Evolutionary conservation across 805 yeast genomes (phyloP).

Genomic region (Tetrapisispora pingtungensis): DNA sequence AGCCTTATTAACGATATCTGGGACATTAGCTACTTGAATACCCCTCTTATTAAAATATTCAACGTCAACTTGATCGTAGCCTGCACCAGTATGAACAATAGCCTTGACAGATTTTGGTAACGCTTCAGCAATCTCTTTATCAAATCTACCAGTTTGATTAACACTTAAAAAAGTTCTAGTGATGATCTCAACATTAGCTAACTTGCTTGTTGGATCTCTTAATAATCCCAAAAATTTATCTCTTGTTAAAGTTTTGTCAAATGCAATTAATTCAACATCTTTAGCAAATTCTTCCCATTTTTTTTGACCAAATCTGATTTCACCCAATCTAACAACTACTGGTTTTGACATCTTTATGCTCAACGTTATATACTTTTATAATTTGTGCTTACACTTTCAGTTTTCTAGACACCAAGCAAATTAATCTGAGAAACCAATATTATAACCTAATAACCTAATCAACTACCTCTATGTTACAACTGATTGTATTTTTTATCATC

Average conservation of each 20-base stretch:
- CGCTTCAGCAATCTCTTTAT: constrained; percentile 44
- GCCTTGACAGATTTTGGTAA: constrained; percentile 46
- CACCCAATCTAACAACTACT: constrained; percentile 57
- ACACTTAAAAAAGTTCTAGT: constrained; percentile 47
- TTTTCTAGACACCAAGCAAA: too few species aligned
- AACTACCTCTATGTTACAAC: too few species aligned
- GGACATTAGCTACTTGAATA: constrained; percentile 60
- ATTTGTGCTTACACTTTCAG: too few species aligned
- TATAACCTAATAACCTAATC: too few species aligned
- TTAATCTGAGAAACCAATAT: too few species aligned
- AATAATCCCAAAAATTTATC: constrained; percentile 25
- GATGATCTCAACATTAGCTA: constrained; percentile 29
- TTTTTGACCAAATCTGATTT: constrained; percentile 45
- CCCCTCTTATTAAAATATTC: constrained; percentile 39
- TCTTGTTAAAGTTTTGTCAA: constrained; percentile 33
- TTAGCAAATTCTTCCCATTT: constrained; percentile 53
- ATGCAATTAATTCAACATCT: constrained; percentile 39
- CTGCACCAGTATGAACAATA: constrained; percentile 62
- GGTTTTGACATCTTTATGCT: constrained; percentile 35
- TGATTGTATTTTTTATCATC: too few species aligned
- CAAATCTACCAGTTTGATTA: constrained; percentile 51
- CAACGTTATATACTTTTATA: too few species aligned
- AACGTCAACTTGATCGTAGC: constrained; percentile 63
- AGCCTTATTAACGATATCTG: constrained; percentile 55
- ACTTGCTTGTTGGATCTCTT: constrained; percentile 26